Evolutionary conservation across 2,329 filamentous ascomycete species (phyloP), one percentile per base, ranked within the genome.

Genomic region (Ceratocystis variospora): DNA sequence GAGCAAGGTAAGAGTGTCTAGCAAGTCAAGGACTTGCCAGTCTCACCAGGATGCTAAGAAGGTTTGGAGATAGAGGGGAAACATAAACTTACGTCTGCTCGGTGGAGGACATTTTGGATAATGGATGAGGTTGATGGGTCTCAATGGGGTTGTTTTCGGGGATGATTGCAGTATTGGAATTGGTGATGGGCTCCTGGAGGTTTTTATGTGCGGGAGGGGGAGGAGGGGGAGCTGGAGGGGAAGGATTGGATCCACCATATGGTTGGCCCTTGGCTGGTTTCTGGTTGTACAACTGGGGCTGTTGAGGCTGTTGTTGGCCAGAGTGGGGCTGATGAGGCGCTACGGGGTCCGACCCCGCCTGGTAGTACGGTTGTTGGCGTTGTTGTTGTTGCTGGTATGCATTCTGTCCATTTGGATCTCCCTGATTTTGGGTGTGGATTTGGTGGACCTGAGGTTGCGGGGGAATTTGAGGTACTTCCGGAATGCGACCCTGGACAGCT

Each of bases 1-100:
- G 46, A 22, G 46, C 48, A 53, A 8, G 10, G 8, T 6, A 15
- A 7, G 19, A 53, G 48, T 22, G 48, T 53, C 19, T 22, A 12
- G 10, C 8, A 31, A 59, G 55, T 3, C 17, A 59, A 59, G 5
- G 31, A 67, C 63, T 25, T 41, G 22, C 25, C 10, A 53, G 57
- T 69, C 65, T 69, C 67, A 68, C 68, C 63, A 68, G 67, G 69
- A 59, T 61, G 64, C 5, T 53, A 33, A 31, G 1, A 22, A 7
- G n/a, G 19, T 7, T 22, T 37, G 46, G 15, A 48, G 7, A 41
- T 25, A 19, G 53, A 48, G n/a, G 45, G 22, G 31, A 3, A 0
- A 46, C 19, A 19, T 5, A 2, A 12, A 81, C 88, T 79, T 80
- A 96, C 90, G 91, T 96, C 83, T 93, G 74, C 67, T 74, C 77